These are phyloP conservation scores for Trypanosoma cruzi DNA, from an alignment of 208 protist species.

Conservation along the genomic window DNA sequence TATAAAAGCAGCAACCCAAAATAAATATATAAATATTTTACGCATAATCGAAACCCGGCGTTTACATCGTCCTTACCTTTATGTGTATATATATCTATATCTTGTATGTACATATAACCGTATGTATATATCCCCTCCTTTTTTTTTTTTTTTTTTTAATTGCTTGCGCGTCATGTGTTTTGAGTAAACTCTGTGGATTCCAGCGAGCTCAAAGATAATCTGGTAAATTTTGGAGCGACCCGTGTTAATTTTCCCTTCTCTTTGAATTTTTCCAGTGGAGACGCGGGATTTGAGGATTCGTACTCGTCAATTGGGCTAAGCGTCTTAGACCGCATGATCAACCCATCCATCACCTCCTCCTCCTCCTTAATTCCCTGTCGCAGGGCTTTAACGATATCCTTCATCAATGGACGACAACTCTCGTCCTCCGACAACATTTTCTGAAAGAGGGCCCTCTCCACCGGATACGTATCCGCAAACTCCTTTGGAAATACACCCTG, in stretches of 20 bases:
- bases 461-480: conserved; percentile 34
- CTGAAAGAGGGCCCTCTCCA: conserved; percentile 53
- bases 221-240: neutral
- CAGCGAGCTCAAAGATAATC: conserved; percentile 10
- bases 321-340: neutral
- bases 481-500: conserved; percentile 40
- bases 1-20: neutral
- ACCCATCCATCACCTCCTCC: neutral
- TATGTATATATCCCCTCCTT: neutral
- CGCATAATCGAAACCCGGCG: too few species aligned
- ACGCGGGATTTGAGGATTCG: neutral
- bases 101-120: neutral
- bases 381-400: conserved; percentile 37
- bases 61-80: neutral
- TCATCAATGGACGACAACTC: conserved; percentile 22
- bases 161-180: neutral
- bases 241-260: neutral
- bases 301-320: neutral
- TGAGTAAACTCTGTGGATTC: neutral
- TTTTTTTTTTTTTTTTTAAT: too few species aligned
- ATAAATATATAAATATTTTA: neutral
- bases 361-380: neutral
- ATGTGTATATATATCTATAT: conserved; percentile 21
- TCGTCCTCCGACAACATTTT: conserved; percentile 41
- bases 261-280: neutral